Evolutionary conservation across 495 filamentous ascomycete genomes (phyloP), one percentile per base, ranked within the genome.

Genomic region (Lentithecium fluviatile): DNA sequence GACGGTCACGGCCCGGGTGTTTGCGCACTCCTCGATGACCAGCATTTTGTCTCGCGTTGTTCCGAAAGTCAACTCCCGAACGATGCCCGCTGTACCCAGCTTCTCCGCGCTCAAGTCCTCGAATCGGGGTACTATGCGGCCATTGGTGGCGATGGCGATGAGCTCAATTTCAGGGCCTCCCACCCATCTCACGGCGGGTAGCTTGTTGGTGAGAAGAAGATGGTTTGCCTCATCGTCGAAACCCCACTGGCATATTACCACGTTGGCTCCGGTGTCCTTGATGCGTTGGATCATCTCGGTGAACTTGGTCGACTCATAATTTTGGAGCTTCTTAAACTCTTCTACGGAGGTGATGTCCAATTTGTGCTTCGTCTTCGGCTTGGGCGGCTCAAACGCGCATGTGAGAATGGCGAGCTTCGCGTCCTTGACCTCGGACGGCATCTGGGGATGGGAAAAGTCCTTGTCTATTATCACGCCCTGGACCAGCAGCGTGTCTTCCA

Each of bases 291-390:
- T 95, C 94, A 99, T 99, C 78, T 97, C 94, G 54, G 88, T 83
- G 71, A 99, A 99, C 75, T 96, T 99, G 72, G 88, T 85, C 59
- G 83, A 85, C 76, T 99, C 94, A 75, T 99, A 99, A 45, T 80
- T 88, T 69, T 99, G 94, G 58, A 99, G 77, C 71, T 90, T 91
- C 80, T 94, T 96, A 79, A 95, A 99, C 75, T 99, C 94, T 60
- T 97, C 92, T 10, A 99, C 93, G 47, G 85, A 89, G 56, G 91
- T 95, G 73, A 99, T 99, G 67, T 99, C 95, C 29, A 99, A 82
- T 82, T 96, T 96, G 78, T 99, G 94, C 83, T 99, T 99, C 24
- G 94, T 99, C 85, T 99, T 99, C 47, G 94, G 94, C 82, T 99
- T 99, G 15, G 94, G 94, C n/a, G 94, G 94, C 77, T 99, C 94